Evolutionary conservation across 2,329 filamentous ascomycete genomes (phyloP), one percentile per base, ranked within the genome.

Genomic region (Trematosphaeria pertusa): DNA sequence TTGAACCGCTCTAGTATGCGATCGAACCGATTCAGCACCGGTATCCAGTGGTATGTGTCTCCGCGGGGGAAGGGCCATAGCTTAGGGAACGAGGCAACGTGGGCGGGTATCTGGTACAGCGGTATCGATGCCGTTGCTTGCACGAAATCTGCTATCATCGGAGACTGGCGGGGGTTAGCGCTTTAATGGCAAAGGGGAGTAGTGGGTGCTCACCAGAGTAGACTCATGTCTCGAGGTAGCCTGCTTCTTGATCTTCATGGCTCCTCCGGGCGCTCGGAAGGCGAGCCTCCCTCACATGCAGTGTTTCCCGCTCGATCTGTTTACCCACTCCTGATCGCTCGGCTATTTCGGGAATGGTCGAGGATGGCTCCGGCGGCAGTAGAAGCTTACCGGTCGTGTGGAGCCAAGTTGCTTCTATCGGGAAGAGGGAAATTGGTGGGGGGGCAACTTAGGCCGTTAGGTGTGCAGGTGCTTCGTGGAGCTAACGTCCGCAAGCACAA

Each of bases 21-120:
- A 73, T 99, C 94, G 73, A 99, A 97, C 47, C 91, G 87, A 72
- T 99, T 96, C 50, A 99, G 77, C 18, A 96, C 82, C 20, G 89
- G 87, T 58, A 99, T 97, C 95, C 95, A 99, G 78, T 99, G 93
- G 70, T 97, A 97, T 21, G 97, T 79, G 71, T 99, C 94, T 50
- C 94, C 95, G 70, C 93, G 85, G 30, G 93, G 93, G 66, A 97
- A 96, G 2, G 92, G 91, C 94, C 94, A 99, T 81, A 87, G 81
- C 56, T 87, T 86, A 48, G 93, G 91, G 69, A 97, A 97, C 45
- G 82, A 83, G 61, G 81, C 80, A 56, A 99, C 87, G 58, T 88
- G 84, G 61, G 83, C 77, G 59, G 91, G 89, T 58, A 99, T 81
- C 69, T 89, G 83, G 63, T 87, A 86, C 63, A 97, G 77, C 37